Base-by-base conservation (phyloP, 192 early-diverging fungal genomes). In the Thoreauomyces humboldtii region DNA sequence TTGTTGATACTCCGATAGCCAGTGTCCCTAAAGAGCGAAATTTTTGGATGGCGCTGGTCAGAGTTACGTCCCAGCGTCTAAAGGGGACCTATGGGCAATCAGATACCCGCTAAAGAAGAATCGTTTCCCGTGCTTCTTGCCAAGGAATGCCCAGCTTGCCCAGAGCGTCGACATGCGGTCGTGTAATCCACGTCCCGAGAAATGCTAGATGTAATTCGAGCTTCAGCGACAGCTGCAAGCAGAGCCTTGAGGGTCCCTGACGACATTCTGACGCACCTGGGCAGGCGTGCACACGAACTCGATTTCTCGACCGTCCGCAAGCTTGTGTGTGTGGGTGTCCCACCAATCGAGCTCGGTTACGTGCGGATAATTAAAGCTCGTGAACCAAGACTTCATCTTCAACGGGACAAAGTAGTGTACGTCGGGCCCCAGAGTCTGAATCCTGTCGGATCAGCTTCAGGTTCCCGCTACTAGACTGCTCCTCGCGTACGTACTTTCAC, bases 81-180 rank as follows among this genome's bases (percentile, higher is more conserved):
- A n/a, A n/a, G n/a, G n/a, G n/a, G n/a, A n/a, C n/a, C n/a, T n/a
- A n/a, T n/a, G n/a, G 12, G 2, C 4, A 46, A 7, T 22, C n/a
- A 37, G 73, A 74, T 71, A 86, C 88, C 46, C 81, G 81, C 58
- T 87, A 88, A 59, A 81, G 82, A 48, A 89, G 77, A 44, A 75
- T 67, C 22, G 62, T 70, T 27, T 72, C 60, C 9, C 68, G 56
- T 4, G 70, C 63, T 54, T 80, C 42, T 45, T 11, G 32, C 61
- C 61, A 33, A 63, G 63, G 7, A 92, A 47, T 1, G 72, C 77
- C 89, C 90, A 95, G 36, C 83, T 84, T 33, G 83, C 81, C 92
- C 92, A 95, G 63, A 95, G 77, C 6, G 91, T 88, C 34, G 81
- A 69, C 76, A 84, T 85, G 28, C 84, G 73, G 63, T 95, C 91